A percentile compares a stretch with the other conserved stretches of the same genome.
Evolutionary conservation across 495 filamentous ascomycete species (phyloP).

Genomic region (Parmelia sp.): DNA sequence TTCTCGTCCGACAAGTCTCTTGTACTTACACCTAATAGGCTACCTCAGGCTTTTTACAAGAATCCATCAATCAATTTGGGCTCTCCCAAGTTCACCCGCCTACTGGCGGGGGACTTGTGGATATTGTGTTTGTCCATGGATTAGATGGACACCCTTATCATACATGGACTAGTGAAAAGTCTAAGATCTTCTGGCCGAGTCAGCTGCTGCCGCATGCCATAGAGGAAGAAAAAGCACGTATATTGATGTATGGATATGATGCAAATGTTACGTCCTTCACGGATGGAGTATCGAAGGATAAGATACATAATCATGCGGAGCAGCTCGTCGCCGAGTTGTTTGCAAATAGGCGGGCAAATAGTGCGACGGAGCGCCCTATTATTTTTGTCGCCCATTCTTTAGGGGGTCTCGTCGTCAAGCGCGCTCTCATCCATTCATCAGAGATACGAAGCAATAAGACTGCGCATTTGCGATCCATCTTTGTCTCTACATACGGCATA

Average conservation of each 20-base stretch:
- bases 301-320: slow-evolving; percentile 72
- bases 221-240: slow-evolving; percentile 43
- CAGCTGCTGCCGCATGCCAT: slow-evolving; percentile 36
- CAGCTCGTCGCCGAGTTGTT: slow-evolving; percentile 39
- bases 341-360: not conserved
- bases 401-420: slow-evolving; percentile 23
- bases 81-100: slow-evolving; percentile 59
- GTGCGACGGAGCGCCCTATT: slow-evolving; percentile 10
- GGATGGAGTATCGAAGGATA: slow-evolving; percentile 55
- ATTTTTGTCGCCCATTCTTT: slow-evolving; percentile 28
- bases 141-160: slow-evolving; percentile 24
- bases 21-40: not conserved
- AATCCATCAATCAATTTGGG: slow-evolving; percentile 53
- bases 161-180: slow-evolving; percentile 22
- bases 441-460: slow-evolving; percentile 53
- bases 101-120: slow-evolving; percentile 44
- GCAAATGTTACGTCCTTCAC: slow-evolving; percentile 59
- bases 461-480: slow-evolving; percentile 81
- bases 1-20: not conserved
- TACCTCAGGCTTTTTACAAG: not conserved
- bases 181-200: slow-evolving; percentile 22
- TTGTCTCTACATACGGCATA: slow-evolving; percentile 44
- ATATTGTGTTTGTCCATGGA: slow-evolving; percentile 48
- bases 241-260: slow-evolving; percentile 79
- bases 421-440: slow-evolving; percentile 10